Base-by-base conservation (phyloP, 495 filamentous ascomycete genomes). In the Neurospora africana region DNA sequence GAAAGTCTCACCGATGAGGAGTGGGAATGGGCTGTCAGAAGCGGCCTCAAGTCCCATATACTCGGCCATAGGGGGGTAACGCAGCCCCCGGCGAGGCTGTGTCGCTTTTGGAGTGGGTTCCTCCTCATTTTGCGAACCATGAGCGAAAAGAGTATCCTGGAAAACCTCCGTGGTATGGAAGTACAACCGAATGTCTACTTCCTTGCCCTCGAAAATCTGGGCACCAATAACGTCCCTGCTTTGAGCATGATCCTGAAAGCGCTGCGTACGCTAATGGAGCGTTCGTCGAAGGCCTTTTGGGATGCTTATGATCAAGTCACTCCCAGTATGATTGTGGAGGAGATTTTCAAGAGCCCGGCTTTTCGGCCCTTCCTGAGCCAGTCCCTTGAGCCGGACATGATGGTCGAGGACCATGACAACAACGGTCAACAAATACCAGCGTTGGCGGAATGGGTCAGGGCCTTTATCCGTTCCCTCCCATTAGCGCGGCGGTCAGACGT, bases 1-100 rank as follows among this genome's bases (percentile, higher is more conserved):
- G 83, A 83, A 21, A 71, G 74, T 17, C 86, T 93, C 9, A 88
- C 88, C 0, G 79, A 82, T 13, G 81, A 87, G 35, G 91, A 94
- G 72, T 98, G 96, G 77, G 91, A 95, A 36, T 93, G 92, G 90
- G 91, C 91, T 2, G 86, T 97, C 41, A 87, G 87, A 43, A 90
- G 90, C 70, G 87, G 87, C 15, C 85, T 98, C 19, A 72, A 78
- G 9, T 61, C 53, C 53, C 53, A 61, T 61, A 61, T 76, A 77
- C 0, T 15, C 61, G 17, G 41, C 67, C 13, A 75, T 71, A 68
- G 75, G 73, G n/a, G 53, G 3, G 30, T 58, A 21, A n/a, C n/a
- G n/a, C 73, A 72, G 5, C 53, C 69, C 9, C 33, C 74, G 4
- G 76, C 79, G 9, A 76, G 76, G 65, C 79, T 95, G 4, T 81